Evolutionary conservation across 169 alveolate species (phyloP), one percentile per base, ranked within the genome.

Genomic region (Sarcocystis neurona): DNA sequence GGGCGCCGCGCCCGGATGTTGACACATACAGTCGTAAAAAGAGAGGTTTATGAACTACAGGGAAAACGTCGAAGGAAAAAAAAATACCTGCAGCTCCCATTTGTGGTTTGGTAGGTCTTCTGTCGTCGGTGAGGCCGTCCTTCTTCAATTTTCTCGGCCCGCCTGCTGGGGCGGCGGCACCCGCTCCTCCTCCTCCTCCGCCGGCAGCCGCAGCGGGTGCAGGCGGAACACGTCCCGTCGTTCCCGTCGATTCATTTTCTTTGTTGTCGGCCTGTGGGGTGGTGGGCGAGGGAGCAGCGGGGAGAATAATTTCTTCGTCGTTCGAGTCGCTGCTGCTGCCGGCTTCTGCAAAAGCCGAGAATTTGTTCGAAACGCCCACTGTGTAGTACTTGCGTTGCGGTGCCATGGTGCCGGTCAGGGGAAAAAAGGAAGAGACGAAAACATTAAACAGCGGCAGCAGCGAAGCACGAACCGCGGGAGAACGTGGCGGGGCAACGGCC

Each of bases 311-410:
- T 4, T 63, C 75, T 41, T 63, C 75, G 3, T 63, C 75, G 32
- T 41, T 41, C n/a, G 75, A 63, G 2, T 37, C 75, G 27, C 75
- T 41, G 27, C 32, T 41, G 75, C 75, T 63, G 75, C 6, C 75
- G 32, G 27, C 32, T 37, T 63, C 75, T 41, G 75, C 75, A n/a
- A 63, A 63, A n/a, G 75, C 75, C n/a, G 75, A 63, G 75, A 63
- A 63, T 63, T 63, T 63, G 32, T 63, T 63, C 46, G 75, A 63
- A 37, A 63, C 75, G 75, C 75, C 75, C 27, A 63, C 75, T 1
- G 75, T 63, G 75, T 63, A 63, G 75, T 63, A 63, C n/a, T 63
- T 63, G 8, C 75, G 75, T 63, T 63, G 75, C 20, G 75, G 75
- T 27, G 75, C 75, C 75, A 63, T 63, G 75, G 60, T n/a, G 27